Evolutionary conservation across 805 yeast species (phyloP).

Genomic region (Isabelozyma pseudorhagii): DNA sequence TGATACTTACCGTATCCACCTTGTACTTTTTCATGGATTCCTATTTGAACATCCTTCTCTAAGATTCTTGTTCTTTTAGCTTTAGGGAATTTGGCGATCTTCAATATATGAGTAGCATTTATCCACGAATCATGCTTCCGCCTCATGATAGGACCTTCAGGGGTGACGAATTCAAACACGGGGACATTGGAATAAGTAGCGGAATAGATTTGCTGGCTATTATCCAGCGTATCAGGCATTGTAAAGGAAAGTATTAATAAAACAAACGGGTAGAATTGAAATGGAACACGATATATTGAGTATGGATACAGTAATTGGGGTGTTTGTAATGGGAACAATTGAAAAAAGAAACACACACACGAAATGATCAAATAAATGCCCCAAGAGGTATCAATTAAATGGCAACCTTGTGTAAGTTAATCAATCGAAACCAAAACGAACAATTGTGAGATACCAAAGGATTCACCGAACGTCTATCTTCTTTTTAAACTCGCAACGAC

Average conservation of each 20-base stretch:
- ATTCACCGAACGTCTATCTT: not conserved
- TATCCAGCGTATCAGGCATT: not conserved
- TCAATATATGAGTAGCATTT: slow-evolving; percentile 70
- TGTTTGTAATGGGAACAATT: not conserved
- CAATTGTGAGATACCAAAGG: too few relatives aligned
- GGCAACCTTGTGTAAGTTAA: not conserved
- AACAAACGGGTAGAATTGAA: not conserved
- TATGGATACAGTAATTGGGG: not conserved
- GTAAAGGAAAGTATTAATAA: not conserved
- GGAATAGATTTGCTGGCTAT: slow-evolving; percentile 50
- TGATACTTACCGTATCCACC: slow-evolving; percentile 74
- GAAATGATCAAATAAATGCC: not conserved
- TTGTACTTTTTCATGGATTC: slow-evolving; percentile 67
- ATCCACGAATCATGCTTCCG: slow-evolving; percentile 61
- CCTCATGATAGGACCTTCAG: slow-evolving; percentile 70
- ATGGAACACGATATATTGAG: not conserved
- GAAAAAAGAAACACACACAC: not conserved
- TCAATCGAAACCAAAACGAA: too few relatives aligned
- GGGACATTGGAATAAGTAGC: slow-evolving; percentile 79
- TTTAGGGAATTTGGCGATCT: slow-evolving; percentile 65
- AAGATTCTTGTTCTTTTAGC: slow-evolving; percentile 60
- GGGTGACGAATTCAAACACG: slow-evolving; percentile 59
- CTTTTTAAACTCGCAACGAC: not conserved
- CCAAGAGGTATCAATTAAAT: not conserved
- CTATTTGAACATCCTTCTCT: slow-evolving; percentile 61